Conservation (phyloP, 768 basidiomycete genomes). For the Peribolospora baueri region DNA sequence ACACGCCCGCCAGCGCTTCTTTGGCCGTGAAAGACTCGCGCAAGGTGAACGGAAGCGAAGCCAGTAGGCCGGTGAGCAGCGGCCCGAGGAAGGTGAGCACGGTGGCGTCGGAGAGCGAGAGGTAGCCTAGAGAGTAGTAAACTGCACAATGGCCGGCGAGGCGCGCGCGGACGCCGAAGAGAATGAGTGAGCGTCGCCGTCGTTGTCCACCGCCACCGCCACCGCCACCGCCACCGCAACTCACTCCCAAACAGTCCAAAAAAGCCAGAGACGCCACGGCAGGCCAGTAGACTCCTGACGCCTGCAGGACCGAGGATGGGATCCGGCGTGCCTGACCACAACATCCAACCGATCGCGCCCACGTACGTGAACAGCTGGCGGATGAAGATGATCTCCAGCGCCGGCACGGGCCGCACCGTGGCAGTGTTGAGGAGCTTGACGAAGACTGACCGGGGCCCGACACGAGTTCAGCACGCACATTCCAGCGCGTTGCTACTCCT, state of each 20-base stretch:
- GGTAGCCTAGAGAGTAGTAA: conserved; percentile 45
- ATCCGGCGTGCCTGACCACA: conserved; percentile 14
- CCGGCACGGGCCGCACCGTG: no score
- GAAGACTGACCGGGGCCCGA: no score
- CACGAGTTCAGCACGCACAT: no score
- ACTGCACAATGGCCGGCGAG: background rate
- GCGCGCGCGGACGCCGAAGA: no score
- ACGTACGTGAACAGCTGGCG: no score
- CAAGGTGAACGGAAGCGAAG: conserved; percentile 6
- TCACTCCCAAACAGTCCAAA: conserved; percentile 38
- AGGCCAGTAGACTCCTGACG: conserved; percentile 32
- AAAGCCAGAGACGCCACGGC: conserved; percentile 49
- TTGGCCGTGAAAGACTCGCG: conserved; percentile 12
- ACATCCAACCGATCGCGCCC: no score
- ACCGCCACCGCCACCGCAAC: background rate
- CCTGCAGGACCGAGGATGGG: conserved; percentile 46
- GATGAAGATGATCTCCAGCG: no score
- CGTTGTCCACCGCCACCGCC: background rate
- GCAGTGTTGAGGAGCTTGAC: no score
- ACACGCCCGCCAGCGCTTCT: conserved; percentile 22
- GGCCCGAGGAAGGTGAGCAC: conserved; percentile 55
- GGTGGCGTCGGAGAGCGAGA: conserved; percentile 53
- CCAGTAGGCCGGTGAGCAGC: conserved; percentile 33
- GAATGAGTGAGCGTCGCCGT: background rate
- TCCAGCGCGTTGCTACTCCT: no score